phyloP scores from a whole-genome alignment of 2,329 filamentous ascomycete genomes.

The Penicillium crustosum region DNA sequence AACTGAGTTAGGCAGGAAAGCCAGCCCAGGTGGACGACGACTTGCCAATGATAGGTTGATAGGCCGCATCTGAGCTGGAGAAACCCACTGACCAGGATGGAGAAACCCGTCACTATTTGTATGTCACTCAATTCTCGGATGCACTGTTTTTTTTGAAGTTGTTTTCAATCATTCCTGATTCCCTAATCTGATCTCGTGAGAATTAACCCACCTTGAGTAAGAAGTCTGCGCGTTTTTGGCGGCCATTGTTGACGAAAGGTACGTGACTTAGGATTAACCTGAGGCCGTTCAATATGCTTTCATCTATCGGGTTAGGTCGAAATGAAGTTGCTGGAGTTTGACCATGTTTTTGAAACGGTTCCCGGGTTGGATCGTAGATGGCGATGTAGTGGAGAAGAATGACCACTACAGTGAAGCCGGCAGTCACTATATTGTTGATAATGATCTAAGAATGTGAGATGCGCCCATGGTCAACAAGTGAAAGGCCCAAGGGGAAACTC shows the following conservation, averaged over 20 bases:
- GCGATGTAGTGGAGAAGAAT: slow-evolving; percentile 5
- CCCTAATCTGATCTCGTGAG: not conserved
- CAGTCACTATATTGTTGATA: slow-evolving; percentile 10
- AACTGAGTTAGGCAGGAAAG: slow-evolving; percentile 13
- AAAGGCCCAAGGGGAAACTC: not conserved
- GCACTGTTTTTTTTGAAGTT: not conserved
- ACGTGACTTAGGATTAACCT: not conserved
- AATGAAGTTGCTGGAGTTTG: not conserved
- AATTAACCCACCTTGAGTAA: not conserved
- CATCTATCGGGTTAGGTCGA: slow-evolving; percentile 7
- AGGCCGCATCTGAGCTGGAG: slow-evolving; percentile 8
- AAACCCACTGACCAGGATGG: slow-evolving; percentile 9
- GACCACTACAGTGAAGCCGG: slow-evolving; percentile 3
- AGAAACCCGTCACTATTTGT: slow-evolving; percentile 9
- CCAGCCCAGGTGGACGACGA: slow-evolving; percentile 9
- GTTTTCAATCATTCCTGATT: not conserved
- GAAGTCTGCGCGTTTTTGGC: not conserved
- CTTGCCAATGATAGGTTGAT: slow-evolving; percentile 8
- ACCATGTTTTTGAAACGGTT: slow-evolving; percentile 2
- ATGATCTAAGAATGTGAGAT: slow-evolving; percentile 1
- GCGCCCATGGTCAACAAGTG: not conserved
- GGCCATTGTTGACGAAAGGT: not conserved
- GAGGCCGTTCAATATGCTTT: not conserved
- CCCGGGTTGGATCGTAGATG: slow-evolving; percentile 1
- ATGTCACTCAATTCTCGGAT: slow-evolving; percentile 5